Conservation (phyloP, 1,284 basidiomycete species). For the Fomitopsis betulina region DNA sequence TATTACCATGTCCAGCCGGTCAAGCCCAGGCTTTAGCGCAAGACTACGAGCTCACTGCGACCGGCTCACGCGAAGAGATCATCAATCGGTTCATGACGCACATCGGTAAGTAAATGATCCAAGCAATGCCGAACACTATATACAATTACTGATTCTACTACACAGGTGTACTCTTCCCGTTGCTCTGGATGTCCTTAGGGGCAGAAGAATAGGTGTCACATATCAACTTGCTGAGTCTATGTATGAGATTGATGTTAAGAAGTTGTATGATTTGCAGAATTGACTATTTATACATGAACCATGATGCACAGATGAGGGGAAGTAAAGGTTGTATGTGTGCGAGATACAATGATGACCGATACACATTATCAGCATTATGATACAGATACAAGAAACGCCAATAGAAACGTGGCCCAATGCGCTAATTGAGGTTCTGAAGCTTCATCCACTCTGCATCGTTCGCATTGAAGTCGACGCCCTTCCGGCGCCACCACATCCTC, state of each 20-base stretch:
- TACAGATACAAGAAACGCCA: background rate
- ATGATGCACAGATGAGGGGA: background rate
- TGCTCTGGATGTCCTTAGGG: background rate
- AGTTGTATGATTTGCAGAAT: background rate
- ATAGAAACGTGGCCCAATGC: background rate
- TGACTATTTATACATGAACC: constrained; percentile 1
- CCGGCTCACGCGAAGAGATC: constrained; percentile 37
- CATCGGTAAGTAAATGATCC: constrained; percentile 38
- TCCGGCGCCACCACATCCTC: constrained; percentile 71
- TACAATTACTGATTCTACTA: background rate
- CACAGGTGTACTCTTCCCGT: background rate
- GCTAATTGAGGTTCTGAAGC: constrained; percentile 58
- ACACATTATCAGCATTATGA: background rate
- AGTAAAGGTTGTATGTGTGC: background rate
- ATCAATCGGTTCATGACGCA: constrained; percentile 50
- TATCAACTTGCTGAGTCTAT: no score
- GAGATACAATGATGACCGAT: background rate
- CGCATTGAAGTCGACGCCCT: constrained; percentile 75
- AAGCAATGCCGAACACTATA: background rate
- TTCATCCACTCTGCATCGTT: constrained; percentile 83
- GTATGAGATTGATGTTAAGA: no score
- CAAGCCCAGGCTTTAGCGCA: constrained; percentile 32
- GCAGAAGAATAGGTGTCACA: no score
- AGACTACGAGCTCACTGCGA: constrained; percentile 43
- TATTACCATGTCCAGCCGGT: constrained; percentile 30